Percentiles rank a stretch among this genome's conserved stretches.
Evolutionary conservation across 2,329 filamentous ascomycete species (phyloP).

Genomic region (Alternaria arbusti): DNA sequence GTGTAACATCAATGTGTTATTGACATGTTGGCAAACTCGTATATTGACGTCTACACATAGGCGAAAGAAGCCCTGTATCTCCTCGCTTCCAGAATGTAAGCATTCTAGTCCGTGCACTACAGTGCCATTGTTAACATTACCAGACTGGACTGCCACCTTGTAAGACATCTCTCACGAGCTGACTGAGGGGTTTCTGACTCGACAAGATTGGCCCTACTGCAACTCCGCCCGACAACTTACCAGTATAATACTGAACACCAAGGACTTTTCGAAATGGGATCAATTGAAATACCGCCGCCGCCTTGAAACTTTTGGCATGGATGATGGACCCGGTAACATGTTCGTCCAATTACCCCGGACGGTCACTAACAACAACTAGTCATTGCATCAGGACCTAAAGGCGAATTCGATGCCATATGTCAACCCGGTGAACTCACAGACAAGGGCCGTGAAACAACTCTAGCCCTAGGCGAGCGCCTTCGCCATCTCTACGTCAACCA

Average conservation of each 20-base stretch:
- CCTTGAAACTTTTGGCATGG: slow-evolving; percentile 79
- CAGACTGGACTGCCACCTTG: slow-evolving; percentile 45
- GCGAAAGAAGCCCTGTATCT: slow-evolving; percentile 81
- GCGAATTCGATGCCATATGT: slow-evolving; percentile 78
- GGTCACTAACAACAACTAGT: slow-evolving; percentile 42
- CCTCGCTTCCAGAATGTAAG: slow-evolving; percentile 84
- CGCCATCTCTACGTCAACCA: slow-evolving; percentile 59
- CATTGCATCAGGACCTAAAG: slow-evolving; percentile 69
- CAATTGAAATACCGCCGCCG: slow-evolving; percentile 70
- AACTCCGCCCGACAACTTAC: slow-evolving; percentile 74
- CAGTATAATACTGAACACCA: slow-evolving; percentile 63
- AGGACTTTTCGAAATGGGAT: slow-evolving; percentile 62
- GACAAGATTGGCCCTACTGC: slow-evolving; percentile 86
- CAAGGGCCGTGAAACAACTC: slow-evolving; percentile 56
- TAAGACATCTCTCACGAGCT: slow-evolving; percentile 17
- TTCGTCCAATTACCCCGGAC: too few species aligned
- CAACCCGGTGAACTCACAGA: slow-evolving; percentile 59
- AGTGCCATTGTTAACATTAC: neutral
- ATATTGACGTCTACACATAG: slow-evolving; percentile 42
- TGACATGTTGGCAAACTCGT: neutral
- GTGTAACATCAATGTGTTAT: neutral
- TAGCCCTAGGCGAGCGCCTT: slow-evolving; percentile 56
- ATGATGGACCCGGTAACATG: slow-evolving; percentile 59
- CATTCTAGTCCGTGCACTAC: neutral
- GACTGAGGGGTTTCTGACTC: slow-evolving; percentile 2